Evolutionary conservation across 23 red algal species (phyloP).

Genomic region (Gracilaria vermiculophylla): DNA sequence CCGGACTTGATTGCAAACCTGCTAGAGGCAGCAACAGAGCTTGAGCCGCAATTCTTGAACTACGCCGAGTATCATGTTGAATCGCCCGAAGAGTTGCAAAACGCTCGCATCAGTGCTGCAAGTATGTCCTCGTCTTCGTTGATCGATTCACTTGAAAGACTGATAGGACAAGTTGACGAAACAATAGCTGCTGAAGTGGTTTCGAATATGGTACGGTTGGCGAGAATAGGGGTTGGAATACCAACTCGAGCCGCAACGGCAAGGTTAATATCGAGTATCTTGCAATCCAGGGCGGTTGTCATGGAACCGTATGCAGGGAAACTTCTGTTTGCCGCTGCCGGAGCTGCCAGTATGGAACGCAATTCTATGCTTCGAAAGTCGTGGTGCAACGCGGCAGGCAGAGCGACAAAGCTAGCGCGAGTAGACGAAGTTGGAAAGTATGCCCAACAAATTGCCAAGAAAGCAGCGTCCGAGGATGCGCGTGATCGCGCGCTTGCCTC

Average conservation of each 20-base stretch:
- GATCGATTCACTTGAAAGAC: constrained; percentile 62
- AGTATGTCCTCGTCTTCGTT: constrained; percentile 55
- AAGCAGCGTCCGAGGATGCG: constrained; percentile 42
- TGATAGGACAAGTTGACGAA: constrained; percentile 57
- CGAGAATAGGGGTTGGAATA: constrained; percentile 68
- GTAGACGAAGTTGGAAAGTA: constrained; percentile 38
- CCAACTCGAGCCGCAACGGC: constrained; percentile 74
- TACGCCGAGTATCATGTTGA: constrained; percentile 72
- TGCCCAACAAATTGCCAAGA: constrained; percentile 30
- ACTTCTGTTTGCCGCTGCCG: constrained; percentile 46
- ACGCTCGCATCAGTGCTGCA: constrained; percentile 45
- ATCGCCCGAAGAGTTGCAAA: constrained; percentile 48
- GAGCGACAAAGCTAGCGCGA: constrained; percentile 17
- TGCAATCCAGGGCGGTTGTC: constrained; percentile 33
- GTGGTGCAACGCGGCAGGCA: constrained; percentile 63
- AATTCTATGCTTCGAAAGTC: constrained; percentile 31
- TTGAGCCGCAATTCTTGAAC: constrained; percentile 59
- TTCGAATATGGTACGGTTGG: constrained; percentile 26
- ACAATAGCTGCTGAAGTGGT: constrained; percentile 45
- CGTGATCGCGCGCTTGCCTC: constrained; percentile 52
- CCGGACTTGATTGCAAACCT: constrained; percentile 34
- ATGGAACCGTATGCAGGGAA: constrained; percentile 56
- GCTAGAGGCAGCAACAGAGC: constrained; percentile 65
- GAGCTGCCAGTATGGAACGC: constrained; percentile 55
- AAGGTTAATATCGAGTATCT: constrained; percentile 43